phyloP scores from a whole-genome alignment of 495 filamentous ascomycete species.

The Neurospora sp. region DNA sequence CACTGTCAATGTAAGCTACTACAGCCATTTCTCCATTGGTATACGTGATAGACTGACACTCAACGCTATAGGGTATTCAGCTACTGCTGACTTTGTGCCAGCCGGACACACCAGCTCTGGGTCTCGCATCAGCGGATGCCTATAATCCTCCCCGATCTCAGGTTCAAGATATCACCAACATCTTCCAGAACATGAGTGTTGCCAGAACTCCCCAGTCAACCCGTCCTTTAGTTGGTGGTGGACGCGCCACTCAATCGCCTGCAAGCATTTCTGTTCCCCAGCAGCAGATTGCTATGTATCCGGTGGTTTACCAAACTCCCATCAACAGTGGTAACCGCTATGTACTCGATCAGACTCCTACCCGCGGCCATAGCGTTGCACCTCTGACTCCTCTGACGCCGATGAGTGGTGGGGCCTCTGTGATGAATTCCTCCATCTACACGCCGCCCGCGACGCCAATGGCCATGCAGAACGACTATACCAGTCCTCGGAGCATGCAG shows the following conservation, averaged over 20 bases:
- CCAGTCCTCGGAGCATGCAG: constrained; percentile 22
- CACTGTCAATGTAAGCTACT: constrained; percentile 37
- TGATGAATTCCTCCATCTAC: constrained; percentile 18
- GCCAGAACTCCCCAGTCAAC: constrained; percentile 5
- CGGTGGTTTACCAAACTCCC: constrained; percentile 22
- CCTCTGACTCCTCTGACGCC: constrained; percentile 13
- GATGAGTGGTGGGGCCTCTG: constrained; percentile 9
- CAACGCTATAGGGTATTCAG: constrained; percentile 9
- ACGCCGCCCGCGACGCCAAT: constrained; percentile 28
- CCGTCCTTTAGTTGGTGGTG: neutral
- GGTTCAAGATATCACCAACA: constrained; percentile 7
- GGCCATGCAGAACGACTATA: constrained; percentile 16
- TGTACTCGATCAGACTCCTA: constrained; percentile 28
- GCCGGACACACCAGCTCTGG: neutral
- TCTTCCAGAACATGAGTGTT: constrained; percentile 11
- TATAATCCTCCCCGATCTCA: neutral
- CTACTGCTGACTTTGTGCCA: constrained; percentile 8
- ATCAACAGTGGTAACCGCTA: constrained; percentile 17
- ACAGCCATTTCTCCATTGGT: neutral
- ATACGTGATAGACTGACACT: neutral
- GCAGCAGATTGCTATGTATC: constrained; percentile 23
- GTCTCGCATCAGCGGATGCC: neutral
- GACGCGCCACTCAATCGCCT: constrained; percentile 6
- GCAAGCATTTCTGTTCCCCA: constrained; percentile 8
- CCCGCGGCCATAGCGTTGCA: constrained; percentile 17